phyloP scores from a whole-genome alignment of 73 alveolate genomes.

The Urostyla sp. region DNA sequence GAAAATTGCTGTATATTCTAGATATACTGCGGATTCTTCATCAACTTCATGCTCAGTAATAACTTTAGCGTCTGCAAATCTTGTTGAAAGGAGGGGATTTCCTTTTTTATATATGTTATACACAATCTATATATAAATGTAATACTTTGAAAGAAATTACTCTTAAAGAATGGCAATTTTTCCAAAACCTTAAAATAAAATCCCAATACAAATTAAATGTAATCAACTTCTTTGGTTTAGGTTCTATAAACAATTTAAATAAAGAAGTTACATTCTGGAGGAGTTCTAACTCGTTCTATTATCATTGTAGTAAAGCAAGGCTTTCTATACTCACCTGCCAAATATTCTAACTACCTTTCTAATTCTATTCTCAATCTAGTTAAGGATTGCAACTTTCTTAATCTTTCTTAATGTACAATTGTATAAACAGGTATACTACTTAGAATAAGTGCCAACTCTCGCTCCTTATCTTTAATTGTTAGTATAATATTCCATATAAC shows the following conservation, averaged over 20 bases:
- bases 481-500: constrained; percentile 28
- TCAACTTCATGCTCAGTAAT: constrained; percentile 55
- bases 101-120: constrained; percentile 70
- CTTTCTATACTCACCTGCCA: constrained; percentile 65
- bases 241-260: neutral
- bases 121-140: constrained; percentile 46
- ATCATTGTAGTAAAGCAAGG: constrained; percentile 66
- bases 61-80: constrained; percentile 58
- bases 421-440: constrained; percentile 56
- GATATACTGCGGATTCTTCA: constrained; percentile 20
- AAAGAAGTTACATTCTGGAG: constrained; percentile 12
- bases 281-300: constrained; percentile 58
- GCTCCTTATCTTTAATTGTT: constrained; percentile 51
- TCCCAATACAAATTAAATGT: constrained; percentile 43
- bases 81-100: constrained; percentile 47
- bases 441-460: constrained; percentile 51
- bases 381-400: constrained; percentile 45
- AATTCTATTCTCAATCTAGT: constrained; percentile 63
- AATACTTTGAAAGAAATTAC: neutral
- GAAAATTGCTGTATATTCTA: constrained; percentile 43
- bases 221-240: constrained; percentile 21
- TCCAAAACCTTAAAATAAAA: constrained; percentile 9
- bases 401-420: constrained; percentile 30
- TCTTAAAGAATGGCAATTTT: constrained; percentile 9
- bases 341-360: constrained; percentile 54